These are phyloP conservation scores for Metarhizium sp. DNA, from an alignment of 2,329 filamentous ascomycete genomes.

Conservation along the genomic window DNA sequence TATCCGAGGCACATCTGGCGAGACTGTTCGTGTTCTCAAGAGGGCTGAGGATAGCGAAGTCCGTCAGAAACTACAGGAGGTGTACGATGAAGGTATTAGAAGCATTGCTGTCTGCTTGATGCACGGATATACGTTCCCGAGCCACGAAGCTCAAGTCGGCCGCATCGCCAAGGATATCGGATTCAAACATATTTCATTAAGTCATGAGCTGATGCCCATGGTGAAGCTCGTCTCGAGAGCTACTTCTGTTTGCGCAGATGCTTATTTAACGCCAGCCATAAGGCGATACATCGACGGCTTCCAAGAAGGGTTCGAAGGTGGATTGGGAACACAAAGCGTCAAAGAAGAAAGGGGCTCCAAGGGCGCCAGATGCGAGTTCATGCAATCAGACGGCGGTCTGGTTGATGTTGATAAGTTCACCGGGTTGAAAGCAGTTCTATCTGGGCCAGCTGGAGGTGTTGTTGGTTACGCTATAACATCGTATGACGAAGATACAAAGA, in stretches of 20 bases:
- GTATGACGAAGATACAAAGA: slow-evolving; percentile 57
- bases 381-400: slow-evolving; percentile 51
- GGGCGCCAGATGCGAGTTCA: slow-evolving; percentile 60
- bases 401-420: slow-evolving; percentile 54
- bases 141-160: slow-evolving; percentile 38
- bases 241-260: slow-evolving; percentile 32
- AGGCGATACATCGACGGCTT: slow-evolving; percentile 25
- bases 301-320: slow-evolving; percentile 25
- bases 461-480: slow-evolving; percentile 68
- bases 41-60: slow-evolving; percentile 47
- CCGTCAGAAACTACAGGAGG: slow-evolving; percentile 43
- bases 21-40: slow-evolving; percentile 58
- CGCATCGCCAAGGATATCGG: slow-evolving; percentile 28
- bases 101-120: slow-evolving; percentile 53
- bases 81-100: slow-evolving; percentile 51
- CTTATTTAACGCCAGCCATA: slow-evolving; percentile 32
- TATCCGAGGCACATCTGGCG: slow-evolving; percentile 56
- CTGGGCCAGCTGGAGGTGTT: slow-evolving; percentile 68
- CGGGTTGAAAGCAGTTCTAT: slow-evolving; percentile 60
- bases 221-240: slow-evolving; percentile 35
- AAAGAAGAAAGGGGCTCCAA: slow-evolving; percentile 40
- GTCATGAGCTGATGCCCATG: slow-evolving; percentile 30
- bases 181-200: slow-evolving; percentile 31
- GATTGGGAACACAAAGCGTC: slow-evolving; percentile 47
- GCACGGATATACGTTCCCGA: slow-evolving; percentile 57